These are phyloP conservation scores for Neurospora sp. DNA, from an alignment of 2,329 filamentous ascomycete genomes.

Conservation along the genomic window DNA sequence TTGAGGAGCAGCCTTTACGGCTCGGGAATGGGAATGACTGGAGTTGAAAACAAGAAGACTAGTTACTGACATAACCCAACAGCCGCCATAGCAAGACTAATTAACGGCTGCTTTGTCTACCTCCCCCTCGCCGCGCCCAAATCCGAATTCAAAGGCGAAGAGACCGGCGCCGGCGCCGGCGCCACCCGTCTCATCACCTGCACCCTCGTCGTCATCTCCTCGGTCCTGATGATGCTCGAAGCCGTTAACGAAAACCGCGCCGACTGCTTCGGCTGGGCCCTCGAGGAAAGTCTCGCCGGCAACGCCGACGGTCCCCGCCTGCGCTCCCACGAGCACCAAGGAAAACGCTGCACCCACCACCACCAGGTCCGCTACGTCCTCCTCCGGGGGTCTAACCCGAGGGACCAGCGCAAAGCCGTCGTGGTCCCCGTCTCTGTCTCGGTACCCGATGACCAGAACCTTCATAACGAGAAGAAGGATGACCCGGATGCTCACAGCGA, in stretches of 20 bases:
- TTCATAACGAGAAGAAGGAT: neutral
- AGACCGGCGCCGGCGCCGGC: slow-evolving; percentile 50
- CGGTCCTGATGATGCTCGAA: slow-evolving; percentile 53
- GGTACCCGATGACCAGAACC: neutral
- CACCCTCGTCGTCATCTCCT: slow-evolving; percentile 56
- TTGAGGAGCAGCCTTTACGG: neutral
- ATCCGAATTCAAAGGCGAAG: slow-evolving; percentile 44
- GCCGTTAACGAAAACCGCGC: slow-evolving; percentile 57
- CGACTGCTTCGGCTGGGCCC: slow-evolving; percentile 60
- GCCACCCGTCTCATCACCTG: slow-evolving; percentile 58
- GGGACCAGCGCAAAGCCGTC: neutral
- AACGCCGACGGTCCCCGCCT: slow-evolving; percentile 3
- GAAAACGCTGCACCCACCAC: slow-evolving; percentile 12
- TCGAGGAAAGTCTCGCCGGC: slow-evolving; percentile 39
- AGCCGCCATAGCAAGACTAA: slow-evolving; percentile 41
- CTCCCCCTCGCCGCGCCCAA: slow-evolving; percentile 45
- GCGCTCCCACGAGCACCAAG: slow-evolving; percentile 8
- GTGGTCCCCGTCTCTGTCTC: neutral
- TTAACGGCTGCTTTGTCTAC: slow-evolving; percentile 56
- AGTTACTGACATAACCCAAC: neutral
- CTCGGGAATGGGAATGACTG: neutral
- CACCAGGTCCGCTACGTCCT: slow-evolving; percentile 8
- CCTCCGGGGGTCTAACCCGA: neutral
- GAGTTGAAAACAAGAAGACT: neutral
- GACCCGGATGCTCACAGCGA: neutral